These are phyloP conservation scores for Quercus aquifolioides DNA, from an alignment of 306 rosid species.

Conservation along the genomic window DNA sequence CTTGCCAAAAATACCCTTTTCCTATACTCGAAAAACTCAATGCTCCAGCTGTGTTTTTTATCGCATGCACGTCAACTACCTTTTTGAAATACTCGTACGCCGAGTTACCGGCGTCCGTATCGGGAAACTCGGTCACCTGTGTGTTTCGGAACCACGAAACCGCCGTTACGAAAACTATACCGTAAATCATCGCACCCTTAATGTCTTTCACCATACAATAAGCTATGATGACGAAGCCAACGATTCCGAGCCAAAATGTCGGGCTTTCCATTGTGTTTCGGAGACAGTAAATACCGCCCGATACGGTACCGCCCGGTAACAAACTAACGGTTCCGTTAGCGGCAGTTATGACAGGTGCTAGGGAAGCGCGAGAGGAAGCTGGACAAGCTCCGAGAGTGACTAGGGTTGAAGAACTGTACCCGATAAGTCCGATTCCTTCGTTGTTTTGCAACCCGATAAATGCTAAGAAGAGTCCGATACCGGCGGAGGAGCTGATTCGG, in stretches of 20 bases:
- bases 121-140: conserved; percentile 68
- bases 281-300: conserved; percentile 59
- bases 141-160: conserved; percentile 91
- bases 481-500: conserved; percentile 90
- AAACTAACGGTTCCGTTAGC: conserved; percentile 63
- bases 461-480: conserved; percentile 90
- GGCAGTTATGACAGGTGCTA: conserved; percentile 59
- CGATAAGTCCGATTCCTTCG: conserved; percentile 82
- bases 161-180: conserved; percentile 76
- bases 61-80: conserved; percentile 70
- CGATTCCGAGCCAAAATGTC: conserved; percentile 86
- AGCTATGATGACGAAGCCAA: conserved; percentile 77
- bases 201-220: conserved; percentile 70
- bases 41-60: conserved; percentile 80
- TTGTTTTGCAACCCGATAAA: conserved; percentile 85
- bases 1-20: conserved; percentile 81
- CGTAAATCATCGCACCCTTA: conserved; percentile 95
- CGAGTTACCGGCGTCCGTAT: conserved; percentile 48
- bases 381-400: conserved; percentile 83
- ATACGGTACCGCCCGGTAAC: conserved; percentile 51
- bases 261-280: conserved; percentile 77
- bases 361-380: conserved; percentile 41
- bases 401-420: conserved; percentile 69
- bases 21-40: conserved; percentile 60
- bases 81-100: conserved; percentile 75